Evolutionary conservation across 2,329 filamentous ascomycete genomes (phyloP).

Genomic region (Aspergillus pseudoviridinutans): DNA sequence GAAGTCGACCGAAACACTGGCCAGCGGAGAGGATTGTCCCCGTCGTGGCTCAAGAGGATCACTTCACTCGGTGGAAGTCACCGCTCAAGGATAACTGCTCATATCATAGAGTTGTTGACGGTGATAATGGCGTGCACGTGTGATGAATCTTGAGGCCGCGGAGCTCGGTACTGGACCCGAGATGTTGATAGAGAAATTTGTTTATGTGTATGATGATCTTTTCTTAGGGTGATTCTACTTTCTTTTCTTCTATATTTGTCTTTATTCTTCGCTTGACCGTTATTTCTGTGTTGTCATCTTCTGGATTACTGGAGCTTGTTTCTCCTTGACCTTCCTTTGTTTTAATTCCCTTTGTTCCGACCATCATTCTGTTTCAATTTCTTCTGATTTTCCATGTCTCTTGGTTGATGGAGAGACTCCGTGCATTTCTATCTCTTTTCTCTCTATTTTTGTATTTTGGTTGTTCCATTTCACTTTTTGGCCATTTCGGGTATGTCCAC

Average conservation of each 20-base stretch:
- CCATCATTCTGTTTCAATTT: background rate
- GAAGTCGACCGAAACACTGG: constrained; percentile 20
- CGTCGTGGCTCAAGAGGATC: constrained; percentile 14
- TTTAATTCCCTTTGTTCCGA: background rate
- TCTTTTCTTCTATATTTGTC: background rate
- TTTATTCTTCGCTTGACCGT: background rate
- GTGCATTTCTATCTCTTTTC: background rate
- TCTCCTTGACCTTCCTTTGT: background rate
- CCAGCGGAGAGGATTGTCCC: constrained; percentile 6
- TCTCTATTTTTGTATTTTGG: background rate
- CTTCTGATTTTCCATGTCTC: background rate
- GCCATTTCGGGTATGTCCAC: background rate
- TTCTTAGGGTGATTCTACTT: background rate
- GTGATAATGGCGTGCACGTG: background rate
- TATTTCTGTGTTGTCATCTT: background rate
- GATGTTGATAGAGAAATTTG: background rate
- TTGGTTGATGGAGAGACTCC: constrained; percentile 4
- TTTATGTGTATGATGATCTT: background rate
- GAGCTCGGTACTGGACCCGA: background rate
- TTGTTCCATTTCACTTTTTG: constrained; percentile 1
- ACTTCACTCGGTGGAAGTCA: background rate
- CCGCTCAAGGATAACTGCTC: background rate
- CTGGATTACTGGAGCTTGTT: background rate
- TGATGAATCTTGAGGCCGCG: background rate
- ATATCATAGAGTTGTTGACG: background rate